A percentile compares a stretch with the other conserved stretches of the same genome.
These are phyloP conservation scores for Penicillium riverlandense DNA, from an alignment of 495 filamentous ascomycete species.

Conservation along the genomic window DNA sequence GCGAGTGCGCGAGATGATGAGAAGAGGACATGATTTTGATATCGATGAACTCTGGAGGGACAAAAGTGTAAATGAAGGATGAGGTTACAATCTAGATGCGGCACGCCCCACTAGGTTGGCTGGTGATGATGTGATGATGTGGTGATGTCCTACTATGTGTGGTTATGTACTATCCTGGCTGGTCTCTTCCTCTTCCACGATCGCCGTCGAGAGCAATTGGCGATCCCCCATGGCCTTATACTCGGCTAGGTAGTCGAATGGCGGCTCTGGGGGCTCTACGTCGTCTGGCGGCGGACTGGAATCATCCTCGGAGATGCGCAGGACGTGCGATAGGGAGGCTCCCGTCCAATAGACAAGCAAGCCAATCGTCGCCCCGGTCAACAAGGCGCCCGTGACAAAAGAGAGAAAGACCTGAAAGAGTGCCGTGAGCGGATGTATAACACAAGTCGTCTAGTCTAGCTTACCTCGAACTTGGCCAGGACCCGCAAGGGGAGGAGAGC, in stretches of 20 bases:
- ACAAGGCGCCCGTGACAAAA: slow-evolving; percentile 14
- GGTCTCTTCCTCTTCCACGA: slow-evolving; percentile 58
- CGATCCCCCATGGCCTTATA: slow-evolving; percentile 20
- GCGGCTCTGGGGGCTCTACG: slow-evolving; percentile 7
- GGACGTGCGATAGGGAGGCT: slow-evolving; percentile 8
- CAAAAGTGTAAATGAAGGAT: no score
- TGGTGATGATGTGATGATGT: no score
- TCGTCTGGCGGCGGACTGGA: slow-evolving; percentile 5
- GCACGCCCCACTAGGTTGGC: no score
- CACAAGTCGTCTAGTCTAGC: neutral
- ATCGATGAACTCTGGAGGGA: no score
- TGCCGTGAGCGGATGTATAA: neutral
- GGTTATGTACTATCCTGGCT: slow-evolving; percentile 20
- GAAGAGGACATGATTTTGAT: no score
- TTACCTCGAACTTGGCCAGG: slow-evolving; percentile 59
- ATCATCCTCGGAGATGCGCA: slow-evolving; percentile 6
- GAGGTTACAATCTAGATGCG: no score
- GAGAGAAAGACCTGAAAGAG: slow-evolving; percentile 13
- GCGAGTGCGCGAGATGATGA: no score
- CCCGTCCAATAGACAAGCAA: slow-evolving; percentile 11
- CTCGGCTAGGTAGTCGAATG: slow-evolving; percentile 28
- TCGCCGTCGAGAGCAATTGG: slow-evolving; percentile 48
- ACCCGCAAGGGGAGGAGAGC: slow-evolving; percentile 34
- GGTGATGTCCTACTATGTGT: neutral
- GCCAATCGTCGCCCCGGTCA: slow-evolving; percentile 14